Evolutionary conservation across 768 basidiomycete genomes (phyloP).

Genomic region (Podaxis pistillaris): DNA sequence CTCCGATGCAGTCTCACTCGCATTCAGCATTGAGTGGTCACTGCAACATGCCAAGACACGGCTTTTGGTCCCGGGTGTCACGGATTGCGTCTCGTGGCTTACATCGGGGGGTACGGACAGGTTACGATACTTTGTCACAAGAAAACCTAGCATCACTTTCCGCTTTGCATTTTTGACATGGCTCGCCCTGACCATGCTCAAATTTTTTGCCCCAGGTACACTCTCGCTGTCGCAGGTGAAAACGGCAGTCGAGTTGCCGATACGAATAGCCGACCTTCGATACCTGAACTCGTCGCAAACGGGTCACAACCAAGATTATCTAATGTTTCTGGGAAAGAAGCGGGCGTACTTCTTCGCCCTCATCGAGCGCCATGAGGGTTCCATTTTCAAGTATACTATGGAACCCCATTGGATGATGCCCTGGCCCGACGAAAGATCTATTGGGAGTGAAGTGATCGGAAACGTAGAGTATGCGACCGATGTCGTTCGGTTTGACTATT

Average conservation of each 20-base stretch:
- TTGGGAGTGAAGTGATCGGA: not conserved
- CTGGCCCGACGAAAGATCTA: not conserved
- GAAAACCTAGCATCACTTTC: not conserved
- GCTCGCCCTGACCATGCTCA: not conserved
- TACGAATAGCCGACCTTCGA: not conserved
- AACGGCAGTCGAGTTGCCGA: not conserved
- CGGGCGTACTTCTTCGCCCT: not conserved
- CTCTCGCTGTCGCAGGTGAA: not conserved
- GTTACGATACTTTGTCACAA: not conserved
- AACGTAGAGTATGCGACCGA: not conserved
- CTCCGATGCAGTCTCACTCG: not conserved
- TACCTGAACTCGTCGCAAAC: not conserved
- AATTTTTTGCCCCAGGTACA: not conserved
- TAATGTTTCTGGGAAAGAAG: not conserved
- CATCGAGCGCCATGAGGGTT: not conserved
- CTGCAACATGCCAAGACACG: not conserved
- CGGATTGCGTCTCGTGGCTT: not conserved
- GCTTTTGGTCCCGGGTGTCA: not conserved
- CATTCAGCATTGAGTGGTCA: not conserved
- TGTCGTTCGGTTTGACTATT: not conserved
- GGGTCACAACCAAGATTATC: not conserved
- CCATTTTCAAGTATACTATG: not conserved
- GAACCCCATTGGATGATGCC: not conserved
- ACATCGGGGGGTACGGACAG: not conserved
- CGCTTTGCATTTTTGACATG: not conserved